Evolutionary conservation across 306 rosid genomes (phyloP).

Genomic region (Gastrolobium villosum): DNA sequence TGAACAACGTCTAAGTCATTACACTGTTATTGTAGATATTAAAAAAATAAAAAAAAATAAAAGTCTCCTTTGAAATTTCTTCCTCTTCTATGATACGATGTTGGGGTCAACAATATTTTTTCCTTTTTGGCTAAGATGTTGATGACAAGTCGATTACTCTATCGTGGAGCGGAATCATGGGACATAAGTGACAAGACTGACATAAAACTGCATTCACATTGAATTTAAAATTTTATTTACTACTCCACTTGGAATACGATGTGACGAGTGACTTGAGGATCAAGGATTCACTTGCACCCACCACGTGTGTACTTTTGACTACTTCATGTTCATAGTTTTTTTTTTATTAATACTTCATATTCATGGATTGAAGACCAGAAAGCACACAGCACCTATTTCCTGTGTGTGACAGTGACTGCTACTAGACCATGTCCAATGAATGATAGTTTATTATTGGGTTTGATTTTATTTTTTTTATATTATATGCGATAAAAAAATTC

Average conservation of each 20-base stretch:
- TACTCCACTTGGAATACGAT: background rate
- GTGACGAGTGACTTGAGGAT: slow-evolving; percentile 36
- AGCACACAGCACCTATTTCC: background rate
- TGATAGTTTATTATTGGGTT: background rate
- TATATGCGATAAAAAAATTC: too few relatives aligned
- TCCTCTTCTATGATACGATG: background rate
- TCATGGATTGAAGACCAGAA: background rate
- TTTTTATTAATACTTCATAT: background rate
- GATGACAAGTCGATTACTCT: slow-evolving; percentile 19
- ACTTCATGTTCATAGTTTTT: background rate
- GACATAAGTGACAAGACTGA: background rate
- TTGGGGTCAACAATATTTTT: slow-evolving; percentile 16
- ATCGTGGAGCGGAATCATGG: slow-evolving; percentile 19
- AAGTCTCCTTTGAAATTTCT: slow-evolving; percentile 5
- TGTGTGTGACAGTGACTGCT: slow-evolving; percentile 39
- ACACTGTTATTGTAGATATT: background rate
- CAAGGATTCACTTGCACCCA: slow-evolving; percentile 3
- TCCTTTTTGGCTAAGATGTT: slow-evolving; percentile 3
- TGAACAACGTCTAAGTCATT: background rate
- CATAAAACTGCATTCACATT: slow-evolving; percentile 31
- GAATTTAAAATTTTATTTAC: background rate
- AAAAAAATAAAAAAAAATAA: too few relatives aligned
- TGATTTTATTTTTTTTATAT: too few relatives aligned
- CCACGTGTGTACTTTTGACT: slow-evolving; percentile 30
- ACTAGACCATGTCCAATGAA: background rate